These are phyloP conservation scores for Dryas drummondii DNA, from an alignment of 306 rosid genomes.

Conservation along the genomic window DNA sequence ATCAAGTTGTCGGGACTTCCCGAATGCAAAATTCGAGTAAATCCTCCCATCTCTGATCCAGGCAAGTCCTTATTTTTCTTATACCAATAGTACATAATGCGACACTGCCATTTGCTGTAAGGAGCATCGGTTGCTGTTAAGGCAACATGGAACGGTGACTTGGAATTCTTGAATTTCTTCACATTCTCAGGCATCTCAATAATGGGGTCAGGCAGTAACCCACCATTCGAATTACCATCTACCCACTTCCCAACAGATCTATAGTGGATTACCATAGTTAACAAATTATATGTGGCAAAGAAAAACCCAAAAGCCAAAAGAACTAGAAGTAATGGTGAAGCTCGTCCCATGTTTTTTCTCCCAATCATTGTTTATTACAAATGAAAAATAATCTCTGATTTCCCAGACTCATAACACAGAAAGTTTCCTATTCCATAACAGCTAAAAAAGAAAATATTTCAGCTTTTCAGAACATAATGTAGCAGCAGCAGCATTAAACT, in stretches of 20 bases:
- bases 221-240: slow-evolving; percentile 24
- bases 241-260: slow-evolving; percentile 45
- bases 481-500: slow-evolving; percentile 5
- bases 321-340: slow-evolving; percentile 61
- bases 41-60: slow-evolving; percentile 94
- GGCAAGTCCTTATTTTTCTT: slow-evolving; percentile 60
- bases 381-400: slow-evolving; percentile 33
- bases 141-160: slow-evolving; percentile 71
- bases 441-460: slow-evolving; percentile 25
- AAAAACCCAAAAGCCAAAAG: slow-evolving; percentile 73
- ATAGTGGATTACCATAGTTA: slow-evolving; percentile 56
- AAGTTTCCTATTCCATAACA: slow-evolving; percentile 28
- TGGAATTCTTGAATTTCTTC: slow-evolving; percentile 49
- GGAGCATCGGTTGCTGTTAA: slow-evolving; percentile 91
- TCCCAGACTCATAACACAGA: slow-evolving; percentile 29
- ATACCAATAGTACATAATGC: slow-evolving; percentile 96
- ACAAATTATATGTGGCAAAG: slow-evolving; percentile 75
- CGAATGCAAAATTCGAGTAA: slow-evolving; percentile 90
- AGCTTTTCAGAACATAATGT: slow-evolving; percentile 21
- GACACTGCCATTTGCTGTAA: slow-evolving; percentile 91
- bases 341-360: slow-evolving; percentile 64
- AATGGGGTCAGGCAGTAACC: slow-evolving; percentile 59
- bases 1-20: slow-evolving; percentile 89
- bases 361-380: slow-evolving; percentile 34
- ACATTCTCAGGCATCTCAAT: slow-evolving; percentile 67